Evolutionary conservation across 345 rosid species (phyloP), one percentile per base, ranked within the genome.

Genomic region (Brassica incana): DNA sequence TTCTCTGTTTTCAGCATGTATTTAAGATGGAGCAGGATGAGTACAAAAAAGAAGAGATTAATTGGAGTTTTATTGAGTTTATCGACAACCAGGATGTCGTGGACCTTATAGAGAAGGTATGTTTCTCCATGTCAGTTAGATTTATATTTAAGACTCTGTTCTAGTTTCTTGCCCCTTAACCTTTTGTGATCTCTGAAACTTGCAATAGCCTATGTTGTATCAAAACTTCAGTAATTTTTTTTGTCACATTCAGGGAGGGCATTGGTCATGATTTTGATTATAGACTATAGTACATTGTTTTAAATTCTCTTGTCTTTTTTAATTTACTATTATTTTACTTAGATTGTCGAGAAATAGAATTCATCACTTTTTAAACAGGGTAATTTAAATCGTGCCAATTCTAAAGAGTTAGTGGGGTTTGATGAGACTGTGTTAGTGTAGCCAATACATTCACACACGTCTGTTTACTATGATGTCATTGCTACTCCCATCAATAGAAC

Each of bases 201-300:
- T 73, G 81, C 60, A 54, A 56, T 48, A 32, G 33, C 72, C 66
- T 65, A 71, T 30, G 50, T 18, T 65, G 67, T 65, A 18, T 40
- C 50, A 54, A 12, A 78, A 29, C 14, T 62, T 62, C 7, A 35
- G 29, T 54, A 20, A 7, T 25, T 20, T 11, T 67, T 67, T 67
- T 40, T 16, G 71, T 67, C 32, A 20, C 8, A 11, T 48, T 69
- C 5, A 71, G 2, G 35, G 9, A 15, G 16, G 18, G 14, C 43
- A 10, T 60, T 76, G 8, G 12, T 61, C 40, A 16, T 69, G 50
- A 52, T 48, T 66, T 23, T 66, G 45, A 64, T 56, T 65, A 56
- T 8, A 67, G 27, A 64, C 36, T 65, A 56, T 8, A 67, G 27
- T 65, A 35, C 65, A 65, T 65, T 20, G 40, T 77, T 69, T 45